Conservation (phyloP, 345 rosid genomes). For the Citrus medica region DNA sequence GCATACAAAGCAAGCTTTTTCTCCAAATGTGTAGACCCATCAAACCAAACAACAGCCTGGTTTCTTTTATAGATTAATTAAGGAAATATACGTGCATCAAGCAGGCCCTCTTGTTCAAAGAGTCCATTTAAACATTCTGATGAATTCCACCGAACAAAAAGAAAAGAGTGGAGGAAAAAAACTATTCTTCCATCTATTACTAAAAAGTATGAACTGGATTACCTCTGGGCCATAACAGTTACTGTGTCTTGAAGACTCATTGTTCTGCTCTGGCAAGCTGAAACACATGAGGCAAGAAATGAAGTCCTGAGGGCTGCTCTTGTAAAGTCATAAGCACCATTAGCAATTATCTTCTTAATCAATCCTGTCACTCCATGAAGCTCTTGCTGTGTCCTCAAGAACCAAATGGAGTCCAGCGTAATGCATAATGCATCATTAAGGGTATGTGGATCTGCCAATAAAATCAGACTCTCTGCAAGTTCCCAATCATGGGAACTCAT, state of each 20-base stretch:
- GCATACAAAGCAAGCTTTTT: background rate
- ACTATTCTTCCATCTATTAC: background rate
- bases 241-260: conserved; percentile 86
- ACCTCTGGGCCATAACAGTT: conserved; percentile 94
- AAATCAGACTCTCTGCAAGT: conserved; percentile 65
- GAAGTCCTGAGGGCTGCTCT: conserved; percentile 97
- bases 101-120: background rate
- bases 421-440: conserved; percentile 89
- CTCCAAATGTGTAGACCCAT: background rate
- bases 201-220: conserved; percentile 11
- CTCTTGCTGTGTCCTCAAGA: conserved; percentile 68
- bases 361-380: conserved; percentile 64
- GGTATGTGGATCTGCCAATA: conserved; percentile 74
- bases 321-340: conserved; percentile 92
- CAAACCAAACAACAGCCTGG: background rate
- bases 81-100: background rate
- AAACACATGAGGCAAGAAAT: conserved; percentile 94
- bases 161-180: background rate
- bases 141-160: background rate
- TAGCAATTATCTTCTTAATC: conserved; percentile 64
- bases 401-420: conserved; percentile 88
- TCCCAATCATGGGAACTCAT: conserved; percentile 90
- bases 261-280: conserved; percentile 84
- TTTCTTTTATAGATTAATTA: background rate
- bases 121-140: background rate